Base-by-base conservation (phyloP, 495 filamentous ascomycete species). In the Filosporella fistucella region DNA sequence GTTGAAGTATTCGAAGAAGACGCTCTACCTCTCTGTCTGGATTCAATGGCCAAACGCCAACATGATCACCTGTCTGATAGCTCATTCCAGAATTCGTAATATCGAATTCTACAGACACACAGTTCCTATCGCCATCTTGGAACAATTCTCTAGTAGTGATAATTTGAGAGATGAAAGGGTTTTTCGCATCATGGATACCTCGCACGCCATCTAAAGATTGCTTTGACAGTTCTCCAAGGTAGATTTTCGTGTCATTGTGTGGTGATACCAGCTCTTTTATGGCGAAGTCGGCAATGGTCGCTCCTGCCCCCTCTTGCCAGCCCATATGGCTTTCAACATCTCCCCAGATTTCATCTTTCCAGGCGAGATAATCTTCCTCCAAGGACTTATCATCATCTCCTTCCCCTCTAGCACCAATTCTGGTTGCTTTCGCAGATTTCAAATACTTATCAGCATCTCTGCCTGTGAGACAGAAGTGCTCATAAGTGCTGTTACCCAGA, bases 351-450 rank as follows among this genome's bases (percentile, higher is more conserved):
- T 4, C 22, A 13, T 45, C 52, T 35, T 52, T 55, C 52, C 52
- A 55, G 13, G 22, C 37, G n/a, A 52, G 11, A 32, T 53, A 55
- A 40, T 55, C 52, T 11, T 55, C 52, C 18, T 55, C 52, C 4
- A 43, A 16, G 21, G 42, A 28, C 10, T 41, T 41, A 11, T 52
- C 40, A 32, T 56, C 53, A 38, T 56, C 53, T 47, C 43, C 53
- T 6, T 33, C 4, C 7, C 53, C 53, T 6, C 33, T 14, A 47
- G 7, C 4, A 9, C 48, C 48, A 12, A 54, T 18, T 12, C 48
- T 33, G n/a, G n/a, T n/a, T n/a, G n/a, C n/a, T n/a, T n/a, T n/a
- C n/a, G n/a, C n/a, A n/a, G n/a, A n/a, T n/a, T n/a, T n/a, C n/a
- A n/a, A n/a, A n/a, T n/a, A n/a, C n/a, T n/a, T n/a, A n/a, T n/a